These are phyloP conservation scores for Zygosaccharomyces pseudobailii DNA, from an alignment of 1,139 yeast genomes.

Conservation along the genomic window DNA sequence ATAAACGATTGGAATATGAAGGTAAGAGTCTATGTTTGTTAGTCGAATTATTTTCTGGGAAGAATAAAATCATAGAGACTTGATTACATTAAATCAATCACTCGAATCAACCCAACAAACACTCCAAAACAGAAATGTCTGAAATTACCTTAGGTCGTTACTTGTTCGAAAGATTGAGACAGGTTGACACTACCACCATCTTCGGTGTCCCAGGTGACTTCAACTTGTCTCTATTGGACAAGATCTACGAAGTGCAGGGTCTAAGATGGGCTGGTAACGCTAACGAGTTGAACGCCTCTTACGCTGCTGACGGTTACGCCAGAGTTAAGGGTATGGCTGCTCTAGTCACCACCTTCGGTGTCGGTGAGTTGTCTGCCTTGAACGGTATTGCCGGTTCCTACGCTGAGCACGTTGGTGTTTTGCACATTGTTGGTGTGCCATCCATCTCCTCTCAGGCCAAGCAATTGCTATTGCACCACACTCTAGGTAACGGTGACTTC, in stretches of 20 bases:
- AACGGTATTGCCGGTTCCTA: conserved; percentile 82
- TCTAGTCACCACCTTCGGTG: conserved; percentile 70
- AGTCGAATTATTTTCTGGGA: neutral
- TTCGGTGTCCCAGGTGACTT: conserved; percentile 71
- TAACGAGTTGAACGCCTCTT: conserved; percentile 68
- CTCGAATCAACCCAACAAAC: neutral
- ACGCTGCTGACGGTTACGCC: conserved; percentile 69
- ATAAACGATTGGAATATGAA: conserved; percentile 1
- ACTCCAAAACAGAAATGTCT: conserved; percentile 27
- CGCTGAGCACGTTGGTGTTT: conserved; percentile 72
- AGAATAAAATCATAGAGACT: neutral
- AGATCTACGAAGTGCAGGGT: conserved; percentile 55
- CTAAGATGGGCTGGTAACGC: conserved; percentile 68
- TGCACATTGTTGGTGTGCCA: conserved; percentile 81
- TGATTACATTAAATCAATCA: neutral
- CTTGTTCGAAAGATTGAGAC: conserved; percentile 55
- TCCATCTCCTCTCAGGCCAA: conserved; percentile 63
- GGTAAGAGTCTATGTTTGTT: neutral
- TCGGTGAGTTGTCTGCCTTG: conserved; percentile 80
- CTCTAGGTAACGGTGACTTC: conserved; percentile 81
- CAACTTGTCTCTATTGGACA: conserved; percentile 59
- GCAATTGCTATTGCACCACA: conserved; percentile 56
- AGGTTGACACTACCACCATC: conserved; percentile 49
- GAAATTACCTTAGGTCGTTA: conserved; percentile 53
- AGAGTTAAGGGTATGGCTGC: conserved; percentile 58